phyloP scores from a whole-genome alignment of 257 asterid genomes.

The Voacanga thouarsii region DNA sequence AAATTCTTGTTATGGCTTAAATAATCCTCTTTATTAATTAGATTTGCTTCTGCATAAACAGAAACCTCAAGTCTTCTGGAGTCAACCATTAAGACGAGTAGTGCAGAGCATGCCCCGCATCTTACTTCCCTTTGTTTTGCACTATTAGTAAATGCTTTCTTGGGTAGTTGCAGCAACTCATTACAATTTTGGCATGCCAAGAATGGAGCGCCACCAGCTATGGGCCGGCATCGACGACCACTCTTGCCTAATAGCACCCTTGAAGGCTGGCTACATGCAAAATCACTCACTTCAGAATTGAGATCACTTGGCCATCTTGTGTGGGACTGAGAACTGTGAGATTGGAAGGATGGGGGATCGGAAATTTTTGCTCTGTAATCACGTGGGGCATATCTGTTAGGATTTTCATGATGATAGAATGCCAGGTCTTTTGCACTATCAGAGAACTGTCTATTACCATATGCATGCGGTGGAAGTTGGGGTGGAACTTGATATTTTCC shows the following conservation, averaged over 20 bases:
- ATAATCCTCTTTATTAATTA: conserved; percentile 25
- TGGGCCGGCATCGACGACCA: conserved; percentile 45
- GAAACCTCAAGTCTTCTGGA: conserved; percentile 40
- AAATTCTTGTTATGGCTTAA: conserved; percentile 12
- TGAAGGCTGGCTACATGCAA: conserved; percentile 35
- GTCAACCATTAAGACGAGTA: conserved; percentile 40
- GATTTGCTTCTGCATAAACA: conserved; percentile 32
- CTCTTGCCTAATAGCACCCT: conserved; percentile 32
- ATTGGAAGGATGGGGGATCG: conserved; percentile 30
- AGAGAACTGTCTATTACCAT: conserved; percentile 32
- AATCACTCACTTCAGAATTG: conserved; percentile 47
- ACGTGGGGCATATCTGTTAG: conserved; percentile 29
- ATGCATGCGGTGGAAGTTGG: conserved; percentile 30
- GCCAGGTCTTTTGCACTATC: conserved; percentile 30
- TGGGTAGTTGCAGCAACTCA: conserved; percentile 64
- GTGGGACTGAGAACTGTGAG: conserved; percentile 38
- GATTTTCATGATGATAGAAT: conserved; percentile 30
- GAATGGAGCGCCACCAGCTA: conserved; percentile 91
- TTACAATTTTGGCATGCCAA: conserved; percentile 66
- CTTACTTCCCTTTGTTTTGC: conserved; percentile 44
- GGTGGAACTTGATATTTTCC: conserved; percentile 31
- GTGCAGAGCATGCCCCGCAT: conserved; percentile 72
- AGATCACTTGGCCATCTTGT: conserved; percentile 53
- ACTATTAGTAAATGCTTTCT: conserved; percentile 33
- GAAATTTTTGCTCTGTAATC: conserved; percentile 33